These are phyloP conservation scores for Hyaloscypha finlandica DNA, from an alignment of 495 filamentous ascomycete species.

Conservation along the genomic window DNA sequence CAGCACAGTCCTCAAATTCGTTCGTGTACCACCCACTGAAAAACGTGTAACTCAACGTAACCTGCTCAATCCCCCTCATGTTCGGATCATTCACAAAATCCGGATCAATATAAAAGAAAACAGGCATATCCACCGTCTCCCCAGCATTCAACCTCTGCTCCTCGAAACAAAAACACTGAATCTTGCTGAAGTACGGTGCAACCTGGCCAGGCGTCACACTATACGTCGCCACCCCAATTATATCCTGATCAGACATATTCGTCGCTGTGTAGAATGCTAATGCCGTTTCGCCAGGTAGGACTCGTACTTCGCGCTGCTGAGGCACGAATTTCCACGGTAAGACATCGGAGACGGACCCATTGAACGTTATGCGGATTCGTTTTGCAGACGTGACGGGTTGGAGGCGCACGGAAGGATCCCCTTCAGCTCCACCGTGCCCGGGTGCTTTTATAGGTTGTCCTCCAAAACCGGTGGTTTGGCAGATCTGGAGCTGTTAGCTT, in stretches of 20 bases:
- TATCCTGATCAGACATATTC: slow-evolving; percentile 84
- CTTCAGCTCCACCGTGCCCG: slow-evolving; percentile 58
- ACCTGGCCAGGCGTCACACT: slow-evolving; percentile 95
- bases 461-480: slow-evolving; percentile 93
- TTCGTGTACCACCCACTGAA: slow-evolving; percentile 71
- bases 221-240: slow-evolving; percentile 98
- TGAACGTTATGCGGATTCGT: slow-evolving; percentile 95
- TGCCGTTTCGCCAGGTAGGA: slow-evolving; percentile 94
- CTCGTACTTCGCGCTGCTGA: slow-evolving; percentile 94
- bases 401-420: slow-evolving; percentile 71
- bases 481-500: slow-evolving; percentile 62
- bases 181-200: slow-evolving; percentile 98
- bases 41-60: slow-evolving; percentile 96
- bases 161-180: slow-evolving; percentile 99
- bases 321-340: slow-evolving; percentile 97
- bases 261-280: slow-evolving; percentile 98
- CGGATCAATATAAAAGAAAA: slow-evolving; percentile 99
- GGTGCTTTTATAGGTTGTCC: slow-evolving; percentile 86
- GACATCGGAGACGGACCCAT: slow-evolving; percentile 89
- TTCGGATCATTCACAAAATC: slow-evolving; percentile 88
- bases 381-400: slow-evolving; percentile 76
- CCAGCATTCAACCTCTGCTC: slow-evolving; percentile 88
- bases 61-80: slow-evolving; percentile 91
- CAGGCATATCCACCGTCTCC: slow-evolving; percentile 99
- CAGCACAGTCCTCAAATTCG: slow-evolving; percentile 4